Conservation (phyloP, 192 early-diverging fungal genomes). For the Coemansia brasiliensis region DNA sequence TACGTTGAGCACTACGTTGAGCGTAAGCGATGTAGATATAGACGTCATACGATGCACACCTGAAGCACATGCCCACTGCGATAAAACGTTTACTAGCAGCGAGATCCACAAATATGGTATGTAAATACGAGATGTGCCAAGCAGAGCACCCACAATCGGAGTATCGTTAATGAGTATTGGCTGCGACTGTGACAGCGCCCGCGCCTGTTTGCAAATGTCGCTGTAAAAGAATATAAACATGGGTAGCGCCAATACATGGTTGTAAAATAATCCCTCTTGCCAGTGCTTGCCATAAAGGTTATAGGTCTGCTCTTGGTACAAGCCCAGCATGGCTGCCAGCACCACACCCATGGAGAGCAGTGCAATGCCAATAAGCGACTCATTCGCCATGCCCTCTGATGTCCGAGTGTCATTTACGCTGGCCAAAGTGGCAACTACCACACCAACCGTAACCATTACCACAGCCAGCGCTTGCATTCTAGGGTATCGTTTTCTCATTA, state of each 20-base stretch:
- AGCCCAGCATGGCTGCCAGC: conserved; percentile 76
- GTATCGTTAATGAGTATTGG: conserved; percentile 11
- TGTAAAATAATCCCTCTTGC: conserved; percentile 89
- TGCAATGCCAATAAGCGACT: conserved; percentile 67
- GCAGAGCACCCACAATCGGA: background rate
- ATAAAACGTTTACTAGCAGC: conserved; percentile 67
- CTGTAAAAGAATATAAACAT: conserved; percentile 73
- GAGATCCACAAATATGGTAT: conserved; percentile 74
- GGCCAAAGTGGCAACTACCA: conserved; percentile 67
- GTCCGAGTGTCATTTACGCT: conserved; percentile 7
- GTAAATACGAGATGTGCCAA: conserved; percentile 10
- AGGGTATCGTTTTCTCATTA: conserved; percentile 65
- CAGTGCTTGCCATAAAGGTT: conserved; percentile 75
- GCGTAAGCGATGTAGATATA: conserved; percentile 74
- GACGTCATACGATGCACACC: conserved; percentile 82
- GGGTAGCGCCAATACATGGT: conserved; percentile 79
- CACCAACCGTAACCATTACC: conserved; percentile 73
- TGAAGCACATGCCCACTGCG: conserved; percentile 88
- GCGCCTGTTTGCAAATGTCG: conserved; percentile 62
- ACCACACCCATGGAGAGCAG: conserved; percentile 72
- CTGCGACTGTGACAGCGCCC: conserved; percentile 49
- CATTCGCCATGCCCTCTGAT: conserved; percentile 5
- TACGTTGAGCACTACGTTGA: conserved; percentile 84
- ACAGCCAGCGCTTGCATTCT: conserved; percentile 61
- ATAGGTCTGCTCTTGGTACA: conserved; percentile 82